A percentile compares a stretch with the other conserved stretches of the same genome.
phyloP scores from a whole-genome alignment of 495 filamentous ascomycete species.

The Chaetomium tenue region DNA sequence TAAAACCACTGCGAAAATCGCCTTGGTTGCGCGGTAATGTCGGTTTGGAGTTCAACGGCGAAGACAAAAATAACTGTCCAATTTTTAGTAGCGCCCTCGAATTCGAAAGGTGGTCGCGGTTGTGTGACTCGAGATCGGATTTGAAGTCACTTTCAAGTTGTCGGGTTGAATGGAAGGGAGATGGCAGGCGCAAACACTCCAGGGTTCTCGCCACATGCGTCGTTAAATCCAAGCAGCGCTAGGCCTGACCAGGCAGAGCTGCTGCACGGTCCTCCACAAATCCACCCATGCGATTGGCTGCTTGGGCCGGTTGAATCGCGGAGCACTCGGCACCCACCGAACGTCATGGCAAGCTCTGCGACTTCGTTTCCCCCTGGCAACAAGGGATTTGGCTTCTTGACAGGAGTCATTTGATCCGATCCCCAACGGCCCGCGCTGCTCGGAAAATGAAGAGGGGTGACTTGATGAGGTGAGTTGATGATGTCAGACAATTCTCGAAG shows the following conservation, averaged over 20 bases:
- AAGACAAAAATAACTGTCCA: background rate
- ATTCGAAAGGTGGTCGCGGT: too few species aligned
- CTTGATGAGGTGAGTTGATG: too few species aligned
- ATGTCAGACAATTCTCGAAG: too few species aligned
- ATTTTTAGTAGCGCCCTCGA: background rate
- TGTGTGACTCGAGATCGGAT: constrained; percentile 5
- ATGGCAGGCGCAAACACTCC: background rate
- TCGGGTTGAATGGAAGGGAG: constrained; percentile 1
- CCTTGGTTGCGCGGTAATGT: background rate
- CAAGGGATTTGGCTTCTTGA: too few species aligned
- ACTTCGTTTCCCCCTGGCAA: too few species aligned
- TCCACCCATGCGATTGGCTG: background rate
- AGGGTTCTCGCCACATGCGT: constrained; percentile 12
- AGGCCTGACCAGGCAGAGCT: background rate
- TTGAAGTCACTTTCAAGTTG: background rate
- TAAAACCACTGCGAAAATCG: too few species aligned
- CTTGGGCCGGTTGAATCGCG: background rate
- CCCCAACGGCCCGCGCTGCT: too few species aligned
- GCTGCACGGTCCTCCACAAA: too few species aligned
- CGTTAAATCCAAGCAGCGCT: background rate
- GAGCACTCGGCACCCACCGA: background rate
- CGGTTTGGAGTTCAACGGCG: background rate
- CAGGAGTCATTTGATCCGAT: too few species aligned
- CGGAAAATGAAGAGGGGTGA: too few species aligned
- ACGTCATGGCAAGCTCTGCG: background rate